A percentile compares a stretch with the other conserved stretches of the same genome.
phyloP scores from a whole-genome alignment of 768 basidiomycete species.

The Trametes gibbosa region DNA sequence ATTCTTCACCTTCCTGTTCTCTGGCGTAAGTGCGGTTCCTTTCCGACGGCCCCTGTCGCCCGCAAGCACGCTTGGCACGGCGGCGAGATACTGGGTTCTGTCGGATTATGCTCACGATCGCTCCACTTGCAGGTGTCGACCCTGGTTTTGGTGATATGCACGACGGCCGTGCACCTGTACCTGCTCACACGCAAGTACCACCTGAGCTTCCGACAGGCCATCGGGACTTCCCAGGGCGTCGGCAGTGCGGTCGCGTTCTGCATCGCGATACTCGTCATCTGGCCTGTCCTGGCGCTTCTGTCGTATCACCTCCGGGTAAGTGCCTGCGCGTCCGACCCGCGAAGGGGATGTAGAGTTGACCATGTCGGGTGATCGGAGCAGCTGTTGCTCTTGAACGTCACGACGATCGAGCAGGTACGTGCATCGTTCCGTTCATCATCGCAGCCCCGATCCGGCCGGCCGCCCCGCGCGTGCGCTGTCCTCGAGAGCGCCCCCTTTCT shows the following conservation, averaged over 20 bases:
- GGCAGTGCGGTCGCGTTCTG: constrained; percentile 83
- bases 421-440: constrained; percentile 10
- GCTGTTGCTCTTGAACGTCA: constrained; percentile 83
- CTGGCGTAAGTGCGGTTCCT: constrained; percentile 52
- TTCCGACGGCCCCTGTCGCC: not conserved
- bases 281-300: constrained; percentile 79
- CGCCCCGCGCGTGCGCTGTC: not conserved
- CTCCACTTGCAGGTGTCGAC: constrained; percentile 56
- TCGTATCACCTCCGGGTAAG: constrained; percentile 85
- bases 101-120: constrained; percentile 16
- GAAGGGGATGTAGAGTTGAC: constrained; percentile 7
- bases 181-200: constrained; percentile 53
- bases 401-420: constrained; percentile 93
- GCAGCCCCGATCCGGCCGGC: constrained; percentile 19
- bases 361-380: constrained; percentile 28
- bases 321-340: constrained; percentile 4
- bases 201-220: constrained; percentile 46
- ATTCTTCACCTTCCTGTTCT: constrained; percentile 84
- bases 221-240: constrained; percentile 43
- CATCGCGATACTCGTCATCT: constrained; percentile 68
- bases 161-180: constrained; percentile 79
- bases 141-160: constrained; percentile 73
- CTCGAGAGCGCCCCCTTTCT: not conserved
- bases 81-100: not conserved
- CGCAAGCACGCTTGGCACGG: constrained; percentile 8